Evolutionary conservation across 345 rosid species (phyloP).

Genomic region (Citrus glauca): DNA sequence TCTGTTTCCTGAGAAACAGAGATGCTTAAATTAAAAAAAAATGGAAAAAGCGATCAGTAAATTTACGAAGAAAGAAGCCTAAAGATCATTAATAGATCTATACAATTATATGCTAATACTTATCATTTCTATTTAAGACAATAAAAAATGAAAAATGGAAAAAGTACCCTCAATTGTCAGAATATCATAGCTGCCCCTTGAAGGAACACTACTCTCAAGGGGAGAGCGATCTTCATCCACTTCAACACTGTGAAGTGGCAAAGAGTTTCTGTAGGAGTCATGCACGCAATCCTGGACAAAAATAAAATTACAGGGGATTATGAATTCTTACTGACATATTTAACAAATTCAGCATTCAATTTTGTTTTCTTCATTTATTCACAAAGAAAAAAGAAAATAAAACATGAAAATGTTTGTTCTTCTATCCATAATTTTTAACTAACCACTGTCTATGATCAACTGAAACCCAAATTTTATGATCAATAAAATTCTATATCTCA

Average conservation of each 20-base stretch:
- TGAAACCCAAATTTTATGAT: background rate
- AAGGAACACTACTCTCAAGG: constrained; percentile 48
- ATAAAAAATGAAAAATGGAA: background rate
- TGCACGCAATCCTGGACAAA: constrained; percentile 62
- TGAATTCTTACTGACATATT: background rate
- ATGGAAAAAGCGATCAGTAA: background rate
- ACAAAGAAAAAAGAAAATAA: background rate
- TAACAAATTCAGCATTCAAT: constrained; percentile 1
- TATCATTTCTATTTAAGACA: background rate
- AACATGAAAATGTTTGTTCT: background rate
- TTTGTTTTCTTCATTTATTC: background rate
- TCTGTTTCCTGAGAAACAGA: background rate
- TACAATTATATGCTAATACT: no score
- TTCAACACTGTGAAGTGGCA: constrained; percentile 58
- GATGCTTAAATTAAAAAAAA: background rate
- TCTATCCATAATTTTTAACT: background rate
- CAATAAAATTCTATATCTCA: background rate
- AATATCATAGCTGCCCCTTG: constrained; percentile 45
- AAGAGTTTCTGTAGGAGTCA: constrained; percentile 60
- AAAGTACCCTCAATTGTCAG: constrained; percentile 60
- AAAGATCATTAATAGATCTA: background rate
- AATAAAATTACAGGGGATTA: background rate
- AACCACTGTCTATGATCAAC: background rate
- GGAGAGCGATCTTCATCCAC: constrained; percentile 60
- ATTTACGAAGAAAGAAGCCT: no score